Conservation (phyloP, 352 stramenopile species). For the Phytopythium delawarense region DNA sequence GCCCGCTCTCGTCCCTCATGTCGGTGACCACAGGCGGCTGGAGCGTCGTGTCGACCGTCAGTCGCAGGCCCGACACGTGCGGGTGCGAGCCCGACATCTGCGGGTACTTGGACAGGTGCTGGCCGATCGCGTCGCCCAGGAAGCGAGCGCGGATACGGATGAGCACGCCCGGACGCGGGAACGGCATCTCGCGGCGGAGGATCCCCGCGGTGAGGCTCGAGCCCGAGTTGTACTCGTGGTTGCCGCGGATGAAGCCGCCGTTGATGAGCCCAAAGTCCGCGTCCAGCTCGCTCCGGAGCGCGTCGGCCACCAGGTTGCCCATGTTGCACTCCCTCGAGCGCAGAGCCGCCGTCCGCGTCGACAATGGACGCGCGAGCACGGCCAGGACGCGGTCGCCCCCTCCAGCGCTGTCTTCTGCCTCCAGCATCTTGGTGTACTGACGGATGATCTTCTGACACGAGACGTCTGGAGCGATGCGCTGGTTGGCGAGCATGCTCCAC, state of each 20-base stretch:
- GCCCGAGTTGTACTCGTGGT: constrained; percentile 52
- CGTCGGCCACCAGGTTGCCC: constrained; percentile 65
- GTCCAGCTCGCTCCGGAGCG: constrained; percentile 42
- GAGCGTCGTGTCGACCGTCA: constrained; percentile 27
- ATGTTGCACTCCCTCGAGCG: constrained; percentile 45
- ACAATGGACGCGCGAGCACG: constrained; percentile 32
- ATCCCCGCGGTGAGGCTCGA: constrained; percentile 52
- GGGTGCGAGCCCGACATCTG: constrained; percentile 73
- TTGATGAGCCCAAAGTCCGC: constrained; percentile 67
- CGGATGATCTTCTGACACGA: constrained; percentile 62
- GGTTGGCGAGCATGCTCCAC: constrained; percentile 84
- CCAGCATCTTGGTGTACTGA: constrained; percentile 64
- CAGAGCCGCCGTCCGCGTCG: constrained; percentile 55
- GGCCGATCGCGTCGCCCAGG: constrained; percentile 48
- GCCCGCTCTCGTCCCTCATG: constrained; percentile 41
- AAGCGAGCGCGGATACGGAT: constrained; percentile 42
- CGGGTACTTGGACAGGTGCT: constrained; percentile 72
- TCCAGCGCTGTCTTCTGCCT: constrained; percentile 30
- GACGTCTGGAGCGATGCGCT: constrained; percentile 43
- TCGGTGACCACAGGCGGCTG: constrained; percentile 23
- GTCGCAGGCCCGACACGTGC: constrained; percentile 65
- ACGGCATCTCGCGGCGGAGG: constrained; percentile 67
- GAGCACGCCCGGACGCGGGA: constrained; percentile 42
- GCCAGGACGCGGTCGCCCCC: constrained; percentile 29
- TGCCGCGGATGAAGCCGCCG: constrained; percentile 72